These are phyloP conservation scores for Nitzschia inconspicua DNA, from an alignment of 108 stramenopile species.

Conservation along the genomic window DNA sequence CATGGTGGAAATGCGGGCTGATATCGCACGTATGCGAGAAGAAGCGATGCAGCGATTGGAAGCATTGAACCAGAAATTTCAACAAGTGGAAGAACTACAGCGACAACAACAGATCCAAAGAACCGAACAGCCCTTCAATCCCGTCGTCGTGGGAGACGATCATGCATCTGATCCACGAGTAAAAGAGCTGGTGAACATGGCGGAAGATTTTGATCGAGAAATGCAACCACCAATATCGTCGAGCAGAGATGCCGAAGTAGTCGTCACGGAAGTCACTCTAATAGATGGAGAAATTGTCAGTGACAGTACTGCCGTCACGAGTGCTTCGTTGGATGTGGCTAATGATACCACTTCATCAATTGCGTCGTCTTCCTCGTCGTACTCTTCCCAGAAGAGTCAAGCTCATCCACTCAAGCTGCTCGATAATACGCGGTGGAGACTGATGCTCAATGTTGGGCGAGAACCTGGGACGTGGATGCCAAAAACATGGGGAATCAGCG, in stretches of 20 bases:
- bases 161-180: not conserved
- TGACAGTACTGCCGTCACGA: not conserved
- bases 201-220: slow-evolving; percentile 1
- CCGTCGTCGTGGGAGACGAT: no score
- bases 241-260: no score
- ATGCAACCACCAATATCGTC: not conserved
- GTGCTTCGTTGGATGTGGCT: not conserved
- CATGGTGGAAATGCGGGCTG: slow-evolving; percentile 35
- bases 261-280: not conserved
- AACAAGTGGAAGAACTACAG: not conserved
- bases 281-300: not conserved
- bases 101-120: not conserved
- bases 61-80: slow-evolving; percentile 36
- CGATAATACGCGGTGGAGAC: slow-evolving; percentile 62
- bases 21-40: slow-evolving; percentile 57
- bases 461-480: slow-evolving; percentile 85
- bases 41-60: slow-evolving; percentile 60
- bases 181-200: not conserved
- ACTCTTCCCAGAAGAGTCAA: not conserved
- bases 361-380: not conserved
- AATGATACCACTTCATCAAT: not conserved
- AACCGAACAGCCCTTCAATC: no score
- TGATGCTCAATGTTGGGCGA: slow-evolving; percentile 64
- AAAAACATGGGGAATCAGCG: slow-evolving; percentile 62
- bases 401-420: slow-evolving; percentile 26